phyloP scores from a whole-genome alignment of 495 filamentous ascomycete genomes.

The Cetradonia linearis region DNA sequence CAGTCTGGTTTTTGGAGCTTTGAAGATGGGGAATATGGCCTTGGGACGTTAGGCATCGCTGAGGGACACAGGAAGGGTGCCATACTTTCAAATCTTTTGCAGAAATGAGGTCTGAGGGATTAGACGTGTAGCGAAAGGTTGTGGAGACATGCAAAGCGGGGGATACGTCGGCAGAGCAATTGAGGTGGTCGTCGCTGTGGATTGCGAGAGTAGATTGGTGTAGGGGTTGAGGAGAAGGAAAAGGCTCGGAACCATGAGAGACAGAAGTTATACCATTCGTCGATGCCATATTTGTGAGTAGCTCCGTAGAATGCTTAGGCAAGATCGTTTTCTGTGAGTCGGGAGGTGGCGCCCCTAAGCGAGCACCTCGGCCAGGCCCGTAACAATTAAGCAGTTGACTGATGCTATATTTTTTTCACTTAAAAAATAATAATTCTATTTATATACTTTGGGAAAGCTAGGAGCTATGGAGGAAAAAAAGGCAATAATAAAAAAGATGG shows the following conservation, averaged over 20 bases:
- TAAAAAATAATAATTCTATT: too few species aligned
- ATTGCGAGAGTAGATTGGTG: slow-evolving; percentile 57
- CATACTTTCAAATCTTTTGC: slow-evolving; percentile 29
- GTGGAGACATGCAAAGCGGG: slow-evolving; percentile 81
- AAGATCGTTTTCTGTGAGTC: background rate
- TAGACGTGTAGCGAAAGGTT: slow-evolving; percentile 67
- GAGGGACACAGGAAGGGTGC: background rate
- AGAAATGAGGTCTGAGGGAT: slow-evolving; percentile 53
- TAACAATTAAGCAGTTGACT: too few species aligned
- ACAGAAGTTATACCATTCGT: background rate
- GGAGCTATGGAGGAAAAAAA: too few species aligned
- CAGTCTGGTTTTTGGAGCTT: background rate
- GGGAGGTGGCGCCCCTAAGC: too few species aligned
- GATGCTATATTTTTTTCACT: too few species aligned
- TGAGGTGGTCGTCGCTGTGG: slow-evolving; percentile 75
- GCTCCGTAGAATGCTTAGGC: background rate
- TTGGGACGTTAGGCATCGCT: background rate
- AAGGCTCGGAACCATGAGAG: background rate
- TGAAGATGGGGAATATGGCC: slow-evolving; percentile 5
- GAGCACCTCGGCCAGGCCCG: too few species aligned
- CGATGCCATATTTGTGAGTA: background rate
- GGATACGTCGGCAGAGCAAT: slow-evolving; percentile 63
- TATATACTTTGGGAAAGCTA: too few species aligned
- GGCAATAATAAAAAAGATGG: too few species aligned
- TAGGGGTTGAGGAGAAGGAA: background rate